phyloP scores from a whole-genome alignment of 2,329 filamentous ascomycete species.

The Talaromyces pinophilus region DNA sequence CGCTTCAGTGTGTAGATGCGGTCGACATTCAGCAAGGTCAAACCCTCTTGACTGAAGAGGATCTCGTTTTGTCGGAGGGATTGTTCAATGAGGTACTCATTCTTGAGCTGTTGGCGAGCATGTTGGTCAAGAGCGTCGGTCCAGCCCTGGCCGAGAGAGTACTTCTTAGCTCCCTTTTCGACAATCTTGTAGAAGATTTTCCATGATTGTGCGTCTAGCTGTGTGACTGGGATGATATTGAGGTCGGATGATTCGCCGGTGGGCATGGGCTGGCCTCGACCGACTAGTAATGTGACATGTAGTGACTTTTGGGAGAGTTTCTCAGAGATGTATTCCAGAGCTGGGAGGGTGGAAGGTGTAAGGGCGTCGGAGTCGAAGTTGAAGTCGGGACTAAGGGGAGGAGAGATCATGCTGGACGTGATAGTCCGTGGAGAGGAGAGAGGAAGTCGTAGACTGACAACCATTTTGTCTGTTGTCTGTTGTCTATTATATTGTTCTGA shows the following conservation, averaged over 20 bases:
- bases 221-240: constrained; percentile 41
- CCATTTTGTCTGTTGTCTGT: constrained; percentile 13
- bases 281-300: constrained; percentile 45
- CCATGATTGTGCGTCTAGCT: constrained; percentile 35
- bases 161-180: constrained; percentile 40
- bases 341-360: constrained; percentile 40
- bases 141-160: constrained; percentile 43
- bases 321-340: constrained; percentile 45
- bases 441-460: constrained; percentile 22
- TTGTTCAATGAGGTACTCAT: constrained; percentile 46
- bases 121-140: constrained; percentile 35
- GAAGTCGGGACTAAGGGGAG: constrained; percentile 42
- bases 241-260: constrained; percentile 42
- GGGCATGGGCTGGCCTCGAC: constrained; percentile 43
- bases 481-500: not conserved
- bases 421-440: constrained; percentile 37
- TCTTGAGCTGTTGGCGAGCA: constrained; percentile 35
- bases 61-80: constrained; percentile 49
- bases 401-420: constrained; percentile 46
- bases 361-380: constrained; percentile 42
- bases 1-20: constrained; percentile 50
- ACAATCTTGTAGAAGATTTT: constrained; percentile 38
- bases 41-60: constrained; percentile 47
- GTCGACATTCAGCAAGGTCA: constrained; percentile 48
- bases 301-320: constrained; percentile 43